Conservation (phyloP, 2,329 filamentous ascomycete species). For the Eutypa lata region DNA sequence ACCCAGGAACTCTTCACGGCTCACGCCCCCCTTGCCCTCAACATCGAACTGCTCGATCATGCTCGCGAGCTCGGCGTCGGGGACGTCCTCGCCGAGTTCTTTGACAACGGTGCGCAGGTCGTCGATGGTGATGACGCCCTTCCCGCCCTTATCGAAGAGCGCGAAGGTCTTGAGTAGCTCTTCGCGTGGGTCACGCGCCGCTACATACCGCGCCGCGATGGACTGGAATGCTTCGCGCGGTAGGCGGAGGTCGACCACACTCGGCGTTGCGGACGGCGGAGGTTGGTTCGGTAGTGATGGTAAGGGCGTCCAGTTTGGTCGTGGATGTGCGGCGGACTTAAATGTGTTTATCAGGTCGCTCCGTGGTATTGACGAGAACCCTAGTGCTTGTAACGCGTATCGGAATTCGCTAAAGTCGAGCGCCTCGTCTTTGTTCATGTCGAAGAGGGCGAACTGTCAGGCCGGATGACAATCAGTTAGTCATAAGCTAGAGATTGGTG, state of each 20-base stretch:
- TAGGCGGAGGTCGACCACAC: conserved; percentile 68
- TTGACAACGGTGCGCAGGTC: conserved; percentile 84
- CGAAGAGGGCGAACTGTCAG: conserved; percentile 83
- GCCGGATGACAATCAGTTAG: neutral
- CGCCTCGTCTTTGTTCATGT: conserved; percentile 89
- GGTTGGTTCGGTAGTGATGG: conserved; percentile 39
- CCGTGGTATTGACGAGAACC: conserved; percentile 81
- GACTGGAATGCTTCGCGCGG: conserved; percentile 70
- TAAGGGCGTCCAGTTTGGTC: conserved; percentile 52
- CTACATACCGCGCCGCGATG: conserved; percentile 76
- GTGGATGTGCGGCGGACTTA: conserved; percentile 73
- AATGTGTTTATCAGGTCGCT: conserved; percentile 78
- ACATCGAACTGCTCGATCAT: conserved; percentile 99
- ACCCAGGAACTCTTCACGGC: conserved; percentile 66
- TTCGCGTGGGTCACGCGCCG: conserved; percentile 79
- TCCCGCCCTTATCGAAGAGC: conserved; percentile 88
- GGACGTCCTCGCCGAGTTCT: conserved; percentile 87
- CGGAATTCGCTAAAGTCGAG: conserved; percentile 99
- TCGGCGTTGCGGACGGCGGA: conserved; percentile 48
- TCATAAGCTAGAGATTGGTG: too few species aligned
- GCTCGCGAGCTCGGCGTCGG: conserved; percentile 85
- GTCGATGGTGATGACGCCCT: conserved; percentile 84
- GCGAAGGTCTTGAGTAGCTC: conserved; percentile 90
- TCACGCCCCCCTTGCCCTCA: conserved; percentile 80
- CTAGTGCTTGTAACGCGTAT: conserved; percentile 91